phyloP scores from a whole-genome alignment of 2,329 filamentous ascomycete genomes.

The Tolypocladium ovalisporum region DNA sequence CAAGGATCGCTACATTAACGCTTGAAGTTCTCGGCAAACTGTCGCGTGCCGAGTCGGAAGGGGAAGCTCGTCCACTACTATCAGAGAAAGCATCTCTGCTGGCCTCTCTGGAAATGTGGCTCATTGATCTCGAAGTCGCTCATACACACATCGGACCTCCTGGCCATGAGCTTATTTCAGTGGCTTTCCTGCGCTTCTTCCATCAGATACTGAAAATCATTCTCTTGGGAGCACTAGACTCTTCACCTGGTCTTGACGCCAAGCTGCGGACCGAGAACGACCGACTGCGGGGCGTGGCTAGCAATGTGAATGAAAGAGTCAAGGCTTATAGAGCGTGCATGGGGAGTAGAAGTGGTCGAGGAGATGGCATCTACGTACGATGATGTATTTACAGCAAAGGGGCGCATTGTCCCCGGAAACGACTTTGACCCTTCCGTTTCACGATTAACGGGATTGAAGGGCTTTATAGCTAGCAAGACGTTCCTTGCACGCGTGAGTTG shows the following conservation, averaged over 20 bases:
- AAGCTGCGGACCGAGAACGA: slow-evolving; percentile 19
- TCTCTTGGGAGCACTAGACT: slow-evolving; percentile 20
- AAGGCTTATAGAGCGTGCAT: slow-evolving; percentile 14
- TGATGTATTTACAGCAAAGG: too few relatives aligned
- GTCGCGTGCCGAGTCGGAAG: slow-evolving; percentile 12
- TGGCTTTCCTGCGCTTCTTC: slow-evolving; percentile 24
- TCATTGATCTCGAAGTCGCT: slow-evolving; percentile 14
- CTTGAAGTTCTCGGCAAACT: slow-evolving; percentile 21
- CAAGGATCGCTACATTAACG: slow-evolving; percentile 17
- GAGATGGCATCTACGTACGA: not conserved
- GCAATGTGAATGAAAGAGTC: slow-evolving; percentile 16
- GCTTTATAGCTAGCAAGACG: too few relatives aligned
- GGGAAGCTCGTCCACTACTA: slow-evolving; percentile 13
- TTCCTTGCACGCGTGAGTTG: too few relatives aligned
- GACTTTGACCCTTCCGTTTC: too few relatives aligned
- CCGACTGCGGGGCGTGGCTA: slow-evolving; percentile 18
- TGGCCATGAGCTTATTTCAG: slow-evolving; percentile 15
- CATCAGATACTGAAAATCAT: slow-evolving; percentile 21
- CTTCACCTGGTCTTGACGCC: slow-evolving; percentile 13
- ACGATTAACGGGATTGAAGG: too few relatives aligned
- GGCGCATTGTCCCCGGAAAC: too few relatives aligned
- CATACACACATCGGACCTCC: slow-evolving; percentile 7
- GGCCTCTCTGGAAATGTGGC: slow-evolving; percentile 20
- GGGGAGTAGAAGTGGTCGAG: not conserved
- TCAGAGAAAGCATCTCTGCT: slow-evolving; percentile 19